Percentiles rank a stretch among this genome's conserved stretches.
Conservation (phyloP, 169 alveolate species). For the Perkinsus marinus region DNA sequence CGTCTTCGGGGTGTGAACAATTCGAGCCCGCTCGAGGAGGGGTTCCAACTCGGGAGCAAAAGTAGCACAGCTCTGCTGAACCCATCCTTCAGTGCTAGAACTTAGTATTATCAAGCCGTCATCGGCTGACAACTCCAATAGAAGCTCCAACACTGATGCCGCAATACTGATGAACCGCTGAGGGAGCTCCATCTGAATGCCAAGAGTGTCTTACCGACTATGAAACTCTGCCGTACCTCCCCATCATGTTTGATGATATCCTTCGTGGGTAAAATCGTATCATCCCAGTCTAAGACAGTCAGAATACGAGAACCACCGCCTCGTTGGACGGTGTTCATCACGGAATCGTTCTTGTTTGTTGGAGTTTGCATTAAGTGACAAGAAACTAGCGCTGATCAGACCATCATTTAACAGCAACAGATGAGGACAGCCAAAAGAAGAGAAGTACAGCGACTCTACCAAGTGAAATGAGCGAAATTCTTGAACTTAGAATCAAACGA, state of each 20-base stretch:
- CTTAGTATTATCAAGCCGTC: neutral
- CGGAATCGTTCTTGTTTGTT: neutral
- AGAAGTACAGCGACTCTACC: no score
- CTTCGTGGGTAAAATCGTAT: neutral
- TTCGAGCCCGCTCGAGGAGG: neutral
- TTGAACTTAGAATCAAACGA: no score
- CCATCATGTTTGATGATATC: neutral
- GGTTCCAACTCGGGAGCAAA: neutral
- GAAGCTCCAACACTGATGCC: neutral
- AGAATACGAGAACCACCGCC: neutral
- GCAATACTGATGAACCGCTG: neutral
- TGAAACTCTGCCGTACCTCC: neutral
- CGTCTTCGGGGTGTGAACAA: neutral
- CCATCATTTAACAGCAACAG: neutral
- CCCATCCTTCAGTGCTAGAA: neutral
- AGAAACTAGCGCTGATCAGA: neutral
- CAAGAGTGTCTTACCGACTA: neutral
- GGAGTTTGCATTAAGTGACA: neutral
- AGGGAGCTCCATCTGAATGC: neutral
- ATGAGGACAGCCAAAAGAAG: no score
- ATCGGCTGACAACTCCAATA: neutral
- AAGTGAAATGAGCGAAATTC: no score
- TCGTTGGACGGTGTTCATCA: no score
- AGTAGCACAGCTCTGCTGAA: neutral
- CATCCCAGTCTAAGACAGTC: neutral